Conservation (phyloP, 805 yeast genomes). For the Ogataea chonburiensis region DNA sequence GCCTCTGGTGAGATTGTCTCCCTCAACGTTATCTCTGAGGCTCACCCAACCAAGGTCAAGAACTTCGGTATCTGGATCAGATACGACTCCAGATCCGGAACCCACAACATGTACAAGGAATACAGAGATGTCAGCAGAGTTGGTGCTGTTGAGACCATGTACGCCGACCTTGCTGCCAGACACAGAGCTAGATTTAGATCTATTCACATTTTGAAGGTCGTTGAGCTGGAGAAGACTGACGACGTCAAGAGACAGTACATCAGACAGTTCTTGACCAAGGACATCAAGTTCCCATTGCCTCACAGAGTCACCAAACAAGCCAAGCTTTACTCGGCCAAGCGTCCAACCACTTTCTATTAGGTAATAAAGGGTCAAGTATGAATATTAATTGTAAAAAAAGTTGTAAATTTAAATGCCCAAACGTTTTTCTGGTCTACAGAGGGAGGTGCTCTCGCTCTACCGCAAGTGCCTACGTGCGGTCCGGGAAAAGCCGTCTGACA, state of each 20-base stretch:
- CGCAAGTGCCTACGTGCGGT: constrained; percentile 47
- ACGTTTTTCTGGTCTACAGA: constrained; percentile 47
- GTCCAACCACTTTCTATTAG: constrained; percentile 98
- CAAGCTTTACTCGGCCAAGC: constrained; percentile 84
- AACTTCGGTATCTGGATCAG: constrained; percentile 99
- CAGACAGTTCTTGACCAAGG: constrained; percentile 93
- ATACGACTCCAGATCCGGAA: constrained; percentile 99
- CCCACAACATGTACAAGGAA: constrained; percentile 99
- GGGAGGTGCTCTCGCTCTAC: constrained; percentile 50
- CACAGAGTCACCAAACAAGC: constrained; percentile 96
- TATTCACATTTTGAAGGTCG: constrained; percentile 99
- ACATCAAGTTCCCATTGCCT: constrained; percentile 99
- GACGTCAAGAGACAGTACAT: constrained; percentile 99
- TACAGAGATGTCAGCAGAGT: constrained; percentile 99
- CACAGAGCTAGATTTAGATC: constrained; percentile 99
- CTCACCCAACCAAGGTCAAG: constrained; percentile 98
- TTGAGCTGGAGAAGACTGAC: constrained; percentile 94
- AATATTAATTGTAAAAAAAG: constrained; percentile 4
- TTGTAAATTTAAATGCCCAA: constrained; percentile 16
- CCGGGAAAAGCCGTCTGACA: constrained; percentile 42
- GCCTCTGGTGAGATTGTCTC: constrained; percentile 99
- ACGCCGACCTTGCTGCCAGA: constrained; percentile 99
- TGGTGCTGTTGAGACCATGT: constrained; percentile 97
- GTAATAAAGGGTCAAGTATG: constrained; percentile 14
- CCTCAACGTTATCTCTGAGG: constrained; percentile 86